Conservation (phyloP, 179 eudicot species). For the Gypsophila paniculata region DNA sequence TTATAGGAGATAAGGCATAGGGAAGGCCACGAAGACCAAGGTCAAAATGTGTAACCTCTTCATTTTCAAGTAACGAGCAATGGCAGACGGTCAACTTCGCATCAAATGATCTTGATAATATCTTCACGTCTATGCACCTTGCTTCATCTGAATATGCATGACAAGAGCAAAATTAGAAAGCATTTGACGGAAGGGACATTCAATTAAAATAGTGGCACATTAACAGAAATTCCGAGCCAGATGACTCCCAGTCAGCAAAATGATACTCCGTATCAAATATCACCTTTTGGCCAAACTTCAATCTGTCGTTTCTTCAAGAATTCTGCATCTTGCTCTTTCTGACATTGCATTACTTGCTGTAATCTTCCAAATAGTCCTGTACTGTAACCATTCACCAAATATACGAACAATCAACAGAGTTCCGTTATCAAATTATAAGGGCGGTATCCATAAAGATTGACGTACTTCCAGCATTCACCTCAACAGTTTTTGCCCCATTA, state of each 20-base stretch:
- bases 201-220: background rate
- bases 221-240: background rate
- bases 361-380: constrained; percentile 56
- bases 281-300: constrained; percentile 48
- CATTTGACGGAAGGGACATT: constrained; percentile 9
- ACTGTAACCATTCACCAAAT: constrained; percentile 35
- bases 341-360: constrained; percentile 62
- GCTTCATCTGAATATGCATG: constrained; percentile 42
- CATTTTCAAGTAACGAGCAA: constrained; percentile 45
- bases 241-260: background rate
- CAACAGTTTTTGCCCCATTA: constrained; percentile 32
- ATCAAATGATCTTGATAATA: constrained; percentile 67
- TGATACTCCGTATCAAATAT: constrained; percentile 18
- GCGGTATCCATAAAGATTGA: background rate
- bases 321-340: constrained; percentile 59
- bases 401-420: constrained; percentile 5
- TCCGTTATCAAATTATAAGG: background rate
- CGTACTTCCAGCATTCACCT: constrained; percentile 41
- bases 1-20: background rate
- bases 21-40: constrained; percentile 4
- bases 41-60: constrained; percentile 43
- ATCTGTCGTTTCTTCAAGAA: constrained; percentile 44
- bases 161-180: constrained; percentile 3
- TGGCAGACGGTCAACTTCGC: constrained; percentile 79
- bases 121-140: constrained; percentile 60